Evolutionary conservation across 1,284 basidiomycete genomes (phyloP).

Genomic region (Cutaneotrichosporon arboriforme): DNA sequence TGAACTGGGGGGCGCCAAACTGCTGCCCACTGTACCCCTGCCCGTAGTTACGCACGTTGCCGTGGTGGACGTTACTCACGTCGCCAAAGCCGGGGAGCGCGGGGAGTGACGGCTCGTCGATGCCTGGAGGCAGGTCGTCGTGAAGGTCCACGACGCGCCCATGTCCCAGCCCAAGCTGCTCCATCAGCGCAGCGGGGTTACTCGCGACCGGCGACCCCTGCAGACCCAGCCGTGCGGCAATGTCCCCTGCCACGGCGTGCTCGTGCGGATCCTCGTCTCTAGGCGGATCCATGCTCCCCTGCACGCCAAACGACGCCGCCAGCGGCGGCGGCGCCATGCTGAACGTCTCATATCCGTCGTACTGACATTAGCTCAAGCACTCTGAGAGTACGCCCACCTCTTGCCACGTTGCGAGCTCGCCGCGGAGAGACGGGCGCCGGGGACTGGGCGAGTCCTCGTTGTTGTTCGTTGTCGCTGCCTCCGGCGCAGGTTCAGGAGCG

Average conservation of each 20-base stretch:
- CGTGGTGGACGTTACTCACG: not conserved
- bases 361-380: slow-evolving; percentile 22
- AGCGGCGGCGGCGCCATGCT: slow-evolving; percentile 44
- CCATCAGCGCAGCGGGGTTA: slow-evolving; percentile 35
- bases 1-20: slow-evolving; percentile 1
- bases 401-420: slow-evolving; percentile 41
- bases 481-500: not conserved
- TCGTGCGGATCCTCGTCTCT: slow-evolving; percentile 20
- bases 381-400: slow-evolving; percentile 34
- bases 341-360: slow-evolving; percentile 50
- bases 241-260: slow-evolving; percentile 28
- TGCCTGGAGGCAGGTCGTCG: slow-evolving; percentile 48
- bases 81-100: slow-evolving; percentile 34
- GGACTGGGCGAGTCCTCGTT: no score
- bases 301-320: slow-evolving; percentile 37
- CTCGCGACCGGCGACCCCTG: slow-evolving; percentile 7
- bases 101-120: slow-evolving; percentile 48
- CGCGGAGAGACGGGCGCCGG: slow-evolving; percentile 13
- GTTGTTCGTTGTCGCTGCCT: not conserved
- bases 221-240: slow-evolving; percentile 36
- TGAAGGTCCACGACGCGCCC: slow-evolving; percentile 46
- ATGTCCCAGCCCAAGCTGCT: slow-evolving; percentile 44
- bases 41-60: not conserved
- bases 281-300: slow-evolving; percentile 45
- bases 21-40: not conserved